Evolutionary conservation across 1,284 basidiomycete genomes (phyloP).

Genomic region (Lentinus polychrous): DNA sequence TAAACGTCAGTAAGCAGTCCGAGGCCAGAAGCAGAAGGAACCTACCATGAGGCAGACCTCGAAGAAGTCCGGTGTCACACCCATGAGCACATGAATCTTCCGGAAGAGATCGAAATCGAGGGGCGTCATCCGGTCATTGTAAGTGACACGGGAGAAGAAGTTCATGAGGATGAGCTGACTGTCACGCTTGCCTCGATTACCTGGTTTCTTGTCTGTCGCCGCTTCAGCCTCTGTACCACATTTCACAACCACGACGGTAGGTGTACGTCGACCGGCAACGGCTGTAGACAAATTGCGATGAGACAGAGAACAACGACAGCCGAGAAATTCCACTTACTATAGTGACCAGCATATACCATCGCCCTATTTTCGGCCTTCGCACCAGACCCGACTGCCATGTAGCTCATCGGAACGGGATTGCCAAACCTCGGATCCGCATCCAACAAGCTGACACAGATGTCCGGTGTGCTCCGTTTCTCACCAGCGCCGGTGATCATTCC

Average conservation of each 20-base stretch:
- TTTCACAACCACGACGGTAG: conserved; percentile 95
- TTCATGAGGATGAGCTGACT: conserved; percentile 99
- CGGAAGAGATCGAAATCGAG: conserved; percentile 98
- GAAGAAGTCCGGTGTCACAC: conserved; percentile 98
- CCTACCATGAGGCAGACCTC: conserved; percentile 95
- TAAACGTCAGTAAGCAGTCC: background rate
- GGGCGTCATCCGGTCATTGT: conserved; percentile 97
- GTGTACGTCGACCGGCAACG: conserved; percentile 82
- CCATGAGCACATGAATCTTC: conserved; percentile 94
- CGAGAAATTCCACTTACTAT: conserved; percentile 56
- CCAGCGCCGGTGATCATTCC: conserved; percentile 99
- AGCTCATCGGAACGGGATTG: conserved; percentile 94
- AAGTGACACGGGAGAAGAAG: conserved; percentile 98
- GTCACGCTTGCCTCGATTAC: conserved; percentile 98
- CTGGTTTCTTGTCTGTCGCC: conserved; percentile 83
- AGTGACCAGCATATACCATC: conserved; percentile 99
- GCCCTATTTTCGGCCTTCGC: conserved; percentile 89
- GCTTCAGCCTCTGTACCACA: conserved; percentile 89
- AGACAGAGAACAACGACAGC: background rate
- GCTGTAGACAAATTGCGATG: conserved; percentile 32
- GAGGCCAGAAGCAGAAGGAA: conserved; percentile 8
- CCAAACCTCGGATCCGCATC: conserved; percentile 95
- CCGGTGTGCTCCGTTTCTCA: conserved; percentile 92
- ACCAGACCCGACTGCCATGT: conserved; percentile 86
- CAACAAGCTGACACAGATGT: conserved; percentile 89